Base-by-base conservation (phyloP, 352 stramenopile species). In the Globisporangium lucens region DNA sequence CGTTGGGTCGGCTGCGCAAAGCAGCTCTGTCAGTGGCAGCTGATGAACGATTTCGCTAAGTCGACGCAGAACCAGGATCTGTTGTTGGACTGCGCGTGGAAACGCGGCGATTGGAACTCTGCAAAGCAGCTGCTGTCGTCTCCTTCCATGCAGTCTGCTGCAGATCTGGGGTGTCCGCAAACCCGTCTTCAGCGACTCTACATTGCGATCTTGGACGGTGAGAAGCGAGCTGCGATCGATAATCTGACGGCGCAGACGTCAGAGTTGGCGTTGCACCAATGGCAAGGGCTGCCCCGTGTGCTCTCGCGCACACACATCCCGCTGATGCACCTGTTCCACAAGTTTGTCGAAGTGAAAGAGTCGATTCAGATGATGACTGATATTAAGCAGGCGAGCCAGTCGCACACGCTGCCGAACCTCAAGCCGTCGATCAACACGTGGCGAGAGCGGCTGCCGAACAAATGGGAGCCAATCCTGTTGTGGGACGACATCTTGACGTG, bases 401-500 rank as follows among this genome's bases (percentile, higher is more conserved):
- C 90, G 35, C 89, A 96, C 62, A 90, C 87, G n/a, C 65, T 94
- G 9, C 92, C 92, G 22, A 96, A 98, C 58, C 78, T 98, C 38
- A 97, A 97, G 69, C 84, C 89, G 30, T 91, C 83, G 24, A 95
- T 98, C 72, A 96, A 96, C 78, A 97, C 89, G 58, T 98, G 93
- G 93, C 78, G 92, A 52, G 91, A 98, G 69, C 89, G 93, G 1
- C 75, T 98, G 56, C 93, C 93, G 9, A 98, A 98, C 75, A 96
- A 96, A 71, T 98, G 93, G 89, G 93, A 98, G 41, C 87, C 89
- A 13, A 94, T 98, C 74, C 71, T 97, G 62, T 72, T 97, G 12
- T 98, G 93, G 93, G 93, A 98, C 66, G 90, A 97, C 62, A 95
- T 98, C 38, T 75, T 98, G 22, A 97, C 89, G 62, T 98, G 93